Evolutionary conservation across 371 early-diverging fungal genomes (phyloP), one percentile per base, ranked within the genome.

Genomic region (Nematocida ironsii): DNA sequence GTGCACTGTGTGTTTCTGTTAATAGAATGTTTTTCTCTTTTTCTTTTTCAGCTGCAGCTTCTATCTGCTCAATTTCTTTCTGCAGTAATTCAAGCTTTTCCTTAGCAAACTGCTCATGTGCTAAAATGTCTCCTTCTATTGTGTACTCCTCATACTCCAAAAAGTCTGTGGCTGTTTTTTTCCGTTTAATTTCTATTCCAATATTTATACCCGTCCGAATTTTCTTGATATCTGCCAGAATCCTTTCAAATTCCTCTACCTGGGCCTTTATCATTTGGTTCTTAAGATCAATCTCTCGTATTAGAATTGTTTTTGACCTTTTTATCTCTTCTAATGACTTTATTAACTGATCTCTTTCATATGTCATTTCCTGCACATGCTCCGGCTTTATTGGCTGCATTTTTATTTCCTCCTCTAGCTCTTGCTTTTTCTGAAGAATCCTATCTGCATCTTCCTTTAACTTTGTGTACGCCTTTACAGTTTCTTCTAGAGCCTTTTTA

Each of bases 361-460:
- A 85, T 56, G 89, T 92, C 92, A 93, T 92, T 55, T 91, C 89
- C 67, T 91, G 91, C 3, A 92, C 89, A 84, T 92, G 93, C 54
- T 90, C 91, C 20, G 91, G 90, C 48, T 90, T 91, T 25, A 93
- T 90, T 72, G 90, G 90, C 84, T 93, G 93, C 57, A 86, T 83
- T 60, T 91, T 90, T 16, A 93, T 91, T 11, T 87, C 75, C 6
- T 76, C 64, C 71, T 89, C 85, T 55, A 90, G 80, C n/a, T 86
- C 86, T 0, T 68, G 56, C 60, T 84, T 80, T 44, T 42, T 68
- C 44, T 33, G 40, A 6, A 72, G 64, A n/a, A 57, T 20, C n/a
- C 74, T 72, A 13, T 75, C 54, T 48, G 83, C 52, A 6, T 73
- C 83, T 48, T 88, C 83, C 42, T 83, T n/a, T 45, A 56, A 45